Evolutionary conservation across 1,284 basidiomycete genomes (phyloP), one percentile per base, ranked within the genome.

Genomic region (Cryptococcus jaspeensis): DNA sequence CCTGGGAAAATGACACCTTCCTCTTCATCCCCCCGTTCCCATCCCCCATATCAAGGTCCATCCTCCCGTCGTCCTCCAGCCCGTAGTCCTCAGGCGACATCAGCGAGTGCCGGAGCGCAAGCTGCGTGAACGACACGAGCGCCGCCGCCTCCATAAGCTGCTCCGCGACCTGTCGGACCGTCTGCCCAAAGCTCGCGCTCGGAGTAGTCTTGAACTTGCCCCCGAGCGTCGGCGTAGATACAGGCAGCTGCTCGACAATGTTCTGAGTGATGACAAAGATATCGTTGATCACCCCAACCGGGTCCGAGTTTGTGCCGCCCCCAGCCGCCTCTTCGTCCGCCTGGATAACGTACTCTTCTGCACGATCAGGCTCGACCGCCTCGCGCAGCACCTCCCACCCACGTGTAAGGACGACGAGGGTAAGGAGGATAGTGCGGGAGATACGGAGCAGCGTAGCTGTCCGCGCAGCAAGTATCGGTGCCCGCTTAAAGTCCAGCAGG

Each of bases 401-500:
- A 20, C 82, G 81, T 61, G 87, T 89, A 64, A 89, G 83, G 22
- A 82, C 82, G 46, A 88, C 82, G 25, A 96, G 79, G 7, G 88
- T 86, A 15, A 84, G 81, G 20, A 91, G 70, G 48, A 90, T 80
- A 36, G 85, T 85, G 58, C 85, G 83, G 1, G 87, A 84, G 12
- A 92, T 77, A 36, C 82, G 81, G 69, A 90, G 84, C 56, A 93
- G 71, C 53, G 84, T 81, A 64, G 87, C 84, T 1, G 90, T 81
- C 53, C 92, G 76, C 20, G 84, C 82, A 1, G 85, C 84, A 8
- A 89, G 80, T 52, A 90, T 81, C 0, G 90, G 89, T 12, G 86
- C 81, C 63, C 84, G 85, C 56, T 82, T 75, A 1, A 84, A 80
- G 56, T 89, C 85, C 23, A 83, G 77, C 43, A 83, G 78, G 50